Conservation (phyloP, 225 moss, liverwort and hornwort species). For the Anthoceros angustus region DNA sequence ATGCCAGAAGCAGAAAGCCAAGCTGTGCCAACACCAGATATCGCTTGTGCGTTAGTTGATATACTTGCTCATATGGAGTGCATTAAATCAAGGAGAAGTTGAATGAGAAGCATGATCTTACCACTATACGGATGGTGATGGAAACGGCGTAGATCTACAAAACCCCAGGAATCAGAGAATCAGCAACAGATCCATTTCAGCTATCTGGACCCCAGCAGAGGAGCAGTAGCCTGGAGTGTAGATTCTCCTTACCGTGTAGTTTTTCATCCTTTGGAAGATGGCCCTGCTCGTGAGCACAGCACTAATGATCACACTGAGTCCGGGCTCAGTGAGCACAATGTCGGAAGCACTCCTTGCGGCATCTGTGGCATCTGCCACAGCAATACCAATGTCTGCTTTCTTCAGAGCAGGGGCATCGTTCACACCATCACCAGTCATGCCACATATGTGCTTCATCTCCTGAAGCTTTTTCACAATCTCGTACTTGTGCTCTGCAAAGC, state of each 20-base stretch:
- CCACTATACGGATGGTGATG: constrained; percentile 2
- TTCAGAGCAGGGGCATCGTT: constrained; percentile 24
- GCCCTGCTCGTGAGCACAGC: constrained; percentile 23
- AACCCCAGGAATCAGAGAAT: not conserved
- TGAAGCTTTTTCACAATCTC: constrained; percentile 20
- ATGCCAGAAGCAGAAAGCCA: not conserved
- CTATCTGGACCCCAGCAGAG: not conserved
- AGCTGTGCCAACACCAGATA: not conserved
- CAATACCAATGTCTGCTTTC: constrained; percentile 37
- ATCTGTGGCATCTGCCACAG: constrained; percentile 24
- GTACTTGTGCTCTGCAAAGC: constrained; percentile 16
- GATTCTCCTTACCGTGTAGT: constrained; percentile 16
- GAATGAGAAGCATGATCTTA: not conserved
- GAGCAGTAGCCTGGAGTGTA: not conserved
- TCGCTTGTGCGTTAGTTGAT: not conserved
- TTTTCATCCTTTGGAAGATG: constrained; percentile 30
- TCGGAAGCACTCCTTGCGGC: constrained; percentile 24
- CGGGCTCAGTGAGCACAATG: constrained; percentile 25
- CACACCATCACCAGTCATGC: constrained; percentile 27
- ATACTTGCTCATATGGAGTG: not conserved
- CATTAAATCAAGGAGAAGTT: not conserved
- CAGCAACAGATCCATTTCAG: not conserved
- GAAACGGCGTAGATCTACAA: constrained; percentile 4
- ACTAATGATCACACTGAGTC: constrained; percentile 22
- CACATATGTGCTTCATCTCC: constrained; percentile 18